Evolutionary conservation across 345 rosid genomes (phyloP).

Genomic region (Passiflora organensis): DNA sequence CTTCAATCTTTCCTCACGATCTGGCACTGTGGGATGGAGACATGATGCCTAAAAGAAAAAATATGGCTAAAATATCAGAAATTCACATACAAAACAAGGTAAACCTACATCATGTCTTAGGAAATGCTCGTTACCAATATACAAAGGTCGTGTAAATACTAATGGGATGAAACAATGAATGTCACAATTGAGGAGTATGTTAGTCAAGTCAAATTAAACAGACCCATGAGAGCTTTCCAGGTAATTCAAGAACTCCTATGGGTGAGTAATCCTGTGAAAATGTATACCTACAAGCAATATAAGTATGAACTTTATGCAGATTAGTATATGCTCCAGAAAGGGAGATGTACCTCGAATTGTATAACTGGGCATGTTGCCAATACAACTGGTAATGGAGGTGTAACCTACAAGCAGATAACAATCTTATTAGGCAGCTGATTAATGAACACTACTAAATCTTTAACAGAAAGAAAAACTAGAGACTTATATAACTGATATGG

Average conservation of each 20-base stretch:
- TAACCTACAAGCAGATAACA: slow-evolving; percentile 51
- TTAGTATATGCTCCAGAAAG: neutral
- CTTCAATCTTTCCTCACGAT: slow-evolving; percentile 47
- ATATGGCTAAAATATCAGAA: slow-evolving; percentile 5
- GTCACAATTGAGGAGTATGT: neutral
- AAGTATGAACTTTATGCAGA: neutral
- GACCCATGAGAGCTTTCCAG: neutral
- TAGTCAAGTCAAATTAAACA: neutral
- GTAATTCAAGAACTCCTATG: too few species aligned
- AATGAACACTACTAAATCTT: neutral
- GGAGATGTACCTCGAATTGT: slow-evolving; percentile 62
- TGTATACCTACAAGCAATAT: neutral
- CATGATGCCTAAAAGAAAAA: slow-evolving; percentile 52
- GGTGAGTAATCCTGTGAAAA: too few species aligned
- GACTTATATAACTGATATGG: too few species aligned
- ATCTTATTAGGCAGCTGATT: slow-evolving; percentile 13
- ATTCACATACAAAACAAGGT: neutral
- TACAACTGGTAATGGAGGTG: slow-evolving; percentile 64
- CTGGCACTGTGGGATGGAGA: slow-evolving; percentile 43
- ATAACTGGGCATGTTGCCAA: slow-evolving; percentile 60
- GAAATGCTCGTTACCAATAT: neutral
- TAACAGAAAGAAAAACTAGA: neutral
- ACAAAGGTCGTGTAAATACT: neutral
- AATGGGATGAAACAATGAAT: neutral
- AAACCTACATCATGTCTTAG: neutral